Evolutionary conservation across 177 flowering plant species (phyloP), one percentile per base, ranked within the genome.

Genomic region (Tripterygium wilfordii): DNA sequence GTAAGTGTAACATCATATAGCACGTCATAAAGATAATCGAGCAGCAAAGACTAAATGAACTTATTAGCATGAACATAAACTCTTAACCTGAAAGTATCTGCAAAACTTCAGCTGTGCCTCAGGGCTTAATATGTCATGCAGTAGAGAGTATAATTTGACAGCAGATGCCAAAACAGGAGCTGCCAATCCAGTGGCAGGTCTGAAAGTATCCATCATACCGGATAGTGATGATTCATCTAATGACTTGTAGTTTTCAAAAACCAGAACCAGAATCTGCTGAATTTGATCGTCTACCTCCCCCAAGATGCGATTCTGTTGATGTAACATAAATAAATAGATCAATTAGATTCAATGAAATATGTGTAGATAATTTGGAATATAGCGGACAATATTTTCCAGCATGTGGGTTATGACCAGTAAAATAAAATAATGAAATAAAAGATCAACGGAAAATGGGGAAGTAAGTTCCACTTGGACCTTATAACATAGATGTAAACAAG

Each of bases 161-260:
- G 97, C 91, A 51, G 96, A 91, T 43, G 51, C 72, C 49, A 92
- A 53, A 29, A 89, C 98, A 46, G 91, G 95, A 30, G 97, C 89
- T 28, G 87, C 81, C 42, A 69, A 19, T 40, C 98, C 96, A 61
- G 79, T 74, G 54, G 98, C 79, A 33, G 89, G 83, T 49, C 60
- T 77, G 41, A 79, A 77, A 29, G 81, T 73, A 29, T 84, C 89
- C 57, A 62, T 59, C 32, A 92, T 60, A 24, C 98, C 98, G 2
- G 95, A 86, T 8, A 68, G 55, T 9, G 74, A 56, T 56, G 85
- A 68, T 54, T 92, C 98, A 58, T 92, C 95, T 36, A 92, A 66
- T 7, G 96, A 82, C 59, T 92, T 92, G 66, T 86, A 92, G 48
- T 92, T 92, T 65, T 89, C 95, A 68, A 92, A 92, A 42, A 67